Evolutionary conservation across 2,329 filamentous ascomycete species (phyloP), one percentile per base, ranked within the genome.

Genomic region (Cercospora zeae-maydis): DNA sequence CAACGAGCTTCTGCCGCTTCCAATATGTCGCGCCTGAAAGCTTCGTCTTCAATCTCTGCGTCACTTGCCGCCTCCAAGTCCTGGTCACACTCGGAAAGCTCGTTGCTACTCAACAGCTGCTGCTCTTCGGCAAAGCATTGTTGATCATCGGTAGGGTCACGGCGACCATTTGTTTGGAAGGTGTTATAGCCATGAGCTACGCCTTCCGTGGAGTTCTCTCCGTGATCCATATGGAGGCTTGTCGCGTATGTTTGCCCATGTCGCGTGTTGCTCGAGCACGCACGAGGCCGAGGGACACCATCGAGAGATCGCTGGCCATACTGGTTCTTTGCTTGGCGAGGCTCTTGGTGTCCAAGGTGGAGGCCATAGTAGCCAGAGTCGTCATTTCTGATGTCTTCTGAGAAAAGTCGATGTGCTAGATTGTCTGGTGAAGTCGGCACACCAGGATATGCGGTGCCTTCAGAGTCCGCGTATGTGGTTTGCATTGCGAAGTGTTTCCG

Each of bases 1-100:
- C 64, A 68, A 42, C 36, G 53, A 8, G 34, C 11, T 33, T 45
- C 49, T 10, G 66, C 64, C 27, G 47, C 47, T 34, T 59, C 27
- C 5, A 27, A 45, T 7, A 30, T 45, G 24, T 11, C 37, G 19
- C n/a, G 54, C 30, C 9, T 36, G 45, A 37, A 56, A 8, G 31
- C 24, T 39, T 59, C 59, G 19, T 63, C 60, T 3, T 57, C 45
- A 30, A 39, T 53, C 21, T 58, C 59, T 21, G 31, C 47, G 11
- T 49, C 51, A 36, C 24, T 27, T 34, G 19, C 19, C 5, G 14
- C 13, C 13, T 54, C 34, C 52, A 34, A 30, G 4, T 54, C 36
- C 10, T 5, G 39, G 34, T 36, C 45, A 24, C 39, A 30, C 1
- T 34, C 42, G 9, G 21, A 47, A 11, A 19, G 42, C 21, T 47